Conservation (phyloP, 495 filamentous ascomycete species). For the Hypoxylon rickii region DNA sequence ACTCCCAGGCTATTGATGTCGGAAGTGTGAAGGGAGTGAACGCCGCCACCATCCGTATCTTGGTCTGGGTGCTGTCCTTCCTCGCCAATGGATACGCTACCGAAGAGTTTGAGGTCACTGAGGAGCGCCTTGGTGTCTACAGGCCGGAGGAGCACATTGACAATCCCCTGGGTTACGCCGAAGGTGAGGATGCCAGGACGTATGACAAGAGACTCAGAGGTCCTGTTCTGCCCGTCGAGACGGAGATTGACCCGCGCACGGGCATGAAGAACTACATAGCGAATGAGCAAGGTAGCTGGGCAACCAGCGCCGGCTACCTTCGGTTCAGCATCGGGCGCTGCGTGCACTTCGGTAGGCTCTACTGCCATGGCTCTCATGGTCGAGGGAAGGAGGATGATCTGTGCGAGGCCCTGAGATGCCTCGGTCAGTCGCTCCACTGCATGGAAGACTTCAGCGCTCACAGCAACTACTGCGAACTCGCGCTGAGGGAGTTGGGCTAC, state of each 20-base stretch:
- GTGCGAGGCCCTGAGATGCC: conserved; percentile 80
- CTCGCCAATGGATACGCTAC: conserved; percentile 97
- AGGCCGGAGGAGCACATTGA: conserved; percentile 95
- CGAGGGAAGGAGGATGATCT: conserved; percentile 81
- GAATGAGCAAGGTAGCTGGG: conserved; percentile 82
- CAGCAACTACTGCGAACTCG: conserved; percentile 91
- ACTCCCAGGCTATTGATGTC: conserved; percentile 90
- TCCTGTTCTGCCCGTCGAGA: conserved; percentile 73
- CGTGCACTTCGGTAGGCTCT: conserved; percentile 88
- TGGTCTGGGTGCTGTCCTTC: conserved; percentile 91
- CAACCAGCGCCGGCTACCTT: conserved; percentile 88
- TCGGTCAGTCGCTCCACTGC: conserved; percentile 91
- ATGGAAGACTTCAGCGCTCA: conserved; percentile 96
- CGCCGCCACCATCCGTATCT: conserved; percentile 84
- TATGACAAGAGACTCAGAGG: conserved; percentile 83
- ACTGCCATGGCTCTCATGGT: conserved; percentile 69
- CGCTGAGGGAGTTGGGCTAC: conserved; percentile 82
- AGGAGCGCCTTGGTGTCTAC: conserved; percentile 88
- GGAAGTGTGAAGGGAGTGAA: conserved; percentile 88
- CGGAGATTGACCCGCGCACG: conserved; percentile 80
- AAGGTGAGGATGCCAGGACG: conserved; percentile 81
- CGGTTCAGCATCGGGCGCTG: conserved; percentile 80
- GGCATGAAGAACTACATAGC: conserved; percentile 99
- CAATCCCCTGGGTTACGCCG: conserved; percentile 90
- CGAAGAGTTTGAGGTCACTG: conserved; percentile 92